Percentiles rank a stretch among this genome's conserved stretches.
Evolutionary conservation across 495 filamentous ascomycete genomes (phyloP).

Genomic region (Hypoxylon rickii): DNA sequence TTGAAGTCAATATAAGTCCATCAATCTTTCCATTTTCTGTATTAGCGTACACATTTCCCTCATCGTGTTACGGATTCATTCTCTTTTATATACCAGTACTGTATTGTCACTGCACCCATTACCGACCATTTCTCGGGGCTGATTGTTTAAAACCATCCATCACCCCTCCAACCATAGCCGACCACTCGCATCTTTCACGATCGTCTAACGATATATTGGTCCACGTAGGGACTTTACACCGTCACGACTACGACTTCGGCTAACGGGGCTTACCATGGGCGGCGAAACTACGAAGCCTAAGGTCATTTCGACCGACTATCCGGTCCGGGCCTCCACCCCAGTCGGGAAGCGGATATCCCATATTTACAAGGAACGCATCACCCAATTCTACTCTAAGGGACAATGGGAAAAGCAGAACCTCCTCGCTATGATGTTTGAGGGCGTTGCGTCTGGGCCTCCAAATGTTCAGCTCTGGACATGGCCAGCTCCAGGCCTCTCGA

Average conservation of each 20-base stretch:
- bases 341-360: conserved; percentile 81
- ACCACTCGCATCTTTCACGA: background rate
- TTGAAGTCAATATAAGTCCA: conserved; percentile 13
- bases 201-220: conserved; percentile 7
- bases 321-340: conserved; percentile 51
- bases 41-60: conserved; percentile 9
- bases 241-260: background rate
- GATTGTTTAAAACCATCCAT: too few species aligned
- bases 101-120: too few species aligned
- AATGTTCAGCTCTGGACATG: conserved; percentile 88
- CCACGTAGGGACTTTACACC: conserved; percentile 2
- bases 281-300: conserved; percentile 43
- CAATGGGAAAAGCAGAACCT: conserved; percentile 83
- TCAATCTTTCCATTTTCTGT: conserved; percentile 1
- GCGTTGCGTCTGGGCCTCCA: conserved; percentile 67
- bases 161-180: too few species aligned
- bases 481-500: conserved; percentile 73
- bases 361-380: conserved; percentile 86
- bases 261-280: conserved; percentile 39
- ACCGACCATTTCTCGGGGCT: too few species aligned
- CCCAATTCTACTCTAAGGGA: conserved; percentile 75
- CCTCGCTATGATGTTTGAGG: conserved; percentile 78
- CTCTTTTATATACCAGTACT: conserved; percentile 12
- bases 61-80: conserved; percentile 4
- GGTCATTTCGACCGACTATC: conserved; percentile 47